These are phyloP conservation scores for Solioccasus polychromus DNA, from an alignment of 768 basidiomycete genomes.

Conservation along the genomic window DNA sequence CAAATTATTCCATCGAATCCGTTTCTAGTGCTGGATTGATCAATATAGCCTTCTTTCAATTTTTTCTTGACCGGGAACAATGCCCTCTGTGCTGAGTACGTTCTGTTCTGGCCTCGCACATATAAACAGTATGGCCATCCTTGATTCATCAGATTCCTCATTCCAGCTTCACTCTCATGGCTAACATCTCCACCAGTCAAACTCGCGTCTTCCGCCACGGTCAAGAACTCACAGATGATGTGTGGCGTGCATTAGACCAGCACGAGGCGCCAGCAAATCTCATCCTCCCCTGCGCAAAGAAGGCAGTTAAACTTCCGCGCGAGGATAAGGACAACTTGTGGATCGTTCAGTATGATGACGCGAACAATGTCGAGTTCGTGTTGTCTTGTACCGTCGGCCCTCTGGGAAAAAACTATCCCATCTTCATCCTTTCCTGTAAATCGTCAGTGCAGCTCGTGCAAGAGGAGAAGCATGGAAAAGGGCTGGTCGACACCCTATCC, in stretches of 20 bases:
- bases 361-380: conserved; percentile 35
- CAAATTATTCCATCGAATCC: too few species aligned
- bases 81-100: too few species aligned
- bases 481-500: neutral
- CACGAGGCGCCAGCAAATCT: conserved; percentile 38
- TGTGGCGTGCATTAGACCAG: conserved; percentile 29
- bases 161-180: conserved; percentile 14
- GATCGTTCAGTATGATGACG: conserved; percentile 28
- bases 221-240: conserved; percentile 17
- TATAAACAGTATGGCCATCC: conserved; percentile 3
- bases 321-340: conserved; percentile 18
- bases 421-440: conserved; percentile 30
- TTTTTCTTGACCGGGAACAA: too few species aligned
- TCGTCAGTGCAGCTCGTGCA: neutral
- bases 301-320: conserved; percentile 14
- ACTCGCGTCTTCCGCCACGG: conserved; percentile 4
- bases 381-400: conserved; percentile 54
- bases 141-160: conserved; percentile 12
- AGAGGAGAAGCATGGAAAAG: neutral
- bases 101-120: conserved; percentile 1
- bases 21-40: too few species aligned
- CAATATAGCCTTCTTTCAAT: too few species aligned
- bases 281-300: conserved; percentile 38
- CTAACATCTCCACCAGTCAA: neutral
- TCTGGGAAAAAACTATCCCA: conserved; percentile 54